Conservation (phyloP, 768 basidiomycete species). For the Phanerochaete sordida region DNA sequence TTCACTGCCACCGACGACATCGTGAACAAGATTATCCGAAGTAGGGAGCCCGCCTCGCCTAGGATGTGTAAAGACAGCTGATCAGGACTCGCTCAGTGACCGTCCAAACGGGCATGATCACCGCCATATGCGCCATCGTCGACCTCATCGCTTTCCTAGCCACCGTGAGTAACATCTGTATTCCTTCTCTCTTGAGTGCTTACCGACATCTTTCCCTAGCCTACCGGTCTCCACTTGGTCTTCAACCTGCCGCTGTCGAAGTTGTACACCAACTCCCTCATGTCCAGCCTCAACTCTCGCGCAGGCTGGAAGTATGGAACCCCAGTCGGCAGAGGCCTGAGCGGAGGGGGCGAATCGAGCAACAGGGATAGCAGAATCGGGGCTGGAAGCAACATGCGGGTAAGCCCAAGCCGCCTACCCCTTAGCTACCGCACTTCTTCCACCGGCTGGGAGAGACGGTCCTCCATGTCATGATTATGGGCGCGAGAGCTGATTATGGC, state of each 20-base stretch:
- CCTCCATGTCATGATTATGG: background rate
- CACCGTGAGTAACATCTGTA: constrained; percentile 12
- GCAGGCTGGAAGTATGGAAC: constrained; percentile 28
- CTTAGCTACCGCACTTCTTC: background rate
- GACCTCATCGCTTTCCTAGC: constrained; percentile 32
- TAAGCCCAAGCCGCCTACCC: background rate
- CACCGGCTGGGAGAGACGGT: background rate
- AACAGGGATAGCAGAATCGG: background rate
- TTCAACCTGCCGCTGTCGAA: constrained; percentile 36
- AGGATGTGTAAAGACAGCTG: background rate
- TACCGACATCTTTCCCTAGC: constrained; percentile 2
- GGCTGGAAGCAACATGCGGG: background rate
- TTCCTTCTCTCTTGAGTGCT: background rate
- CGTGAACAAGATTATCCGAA: constrained; percentile 40
- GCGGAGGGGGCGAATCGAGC: constrained; percentile 26
- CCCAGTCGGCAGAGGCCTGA: constrained; percentile 14
- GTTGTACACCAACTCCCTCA: constrained; percentile 35
- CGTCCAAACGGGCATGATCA: constrained; percentile 35
- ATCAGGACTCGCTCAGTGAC: constrained; percentile 24
- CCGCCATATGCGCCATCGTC: constrained; percentile 29
- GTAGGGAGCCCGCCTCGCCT: constrained; percentile 18
- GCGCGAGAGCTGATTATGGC: background rate
- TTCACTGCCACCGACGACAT: constrained; percentile 38
- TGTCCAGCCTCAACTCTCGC: constrained; percentile 37
- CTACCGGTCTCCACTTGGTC: constrained; percentile 27